These are phyloP conservation scores for Nemania serpens DNA, from an alignment of 2,329 filamentous ascomycete species.

Conservation along the genomic window DNA sequence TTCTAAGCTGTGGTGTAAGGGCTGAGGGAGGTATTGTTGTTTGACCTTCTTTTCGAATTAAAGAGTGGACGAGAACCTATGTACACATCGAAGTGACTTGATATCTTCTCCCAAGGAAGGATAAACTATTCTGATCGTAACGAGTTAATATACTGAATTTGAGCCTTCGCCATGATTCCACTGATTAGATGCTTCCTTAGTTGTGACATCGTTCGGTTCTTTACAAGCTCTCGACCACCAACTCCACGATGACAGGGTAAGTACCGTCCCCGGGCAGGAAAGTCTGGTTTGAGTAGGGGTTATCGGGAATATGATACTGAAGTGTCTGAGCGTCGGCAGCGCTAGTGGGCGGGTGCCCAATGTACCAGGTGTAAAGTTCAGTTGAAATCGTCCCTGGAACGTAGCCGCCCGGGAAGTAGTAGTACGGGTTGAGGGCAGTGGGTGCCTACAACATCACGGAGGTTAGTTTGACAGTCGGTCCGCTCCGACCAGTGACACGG, in stretches of 20 bases:
- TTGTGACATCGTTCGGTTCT: not conserved
- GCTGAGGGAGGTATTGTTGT: too few relatives aligned
- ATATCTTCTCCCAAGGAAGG: not conserved
- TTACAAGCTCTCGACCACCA: not conserved
- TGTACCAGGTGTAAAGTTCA: not conserved
- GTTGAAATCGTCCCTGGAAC: not conserved
- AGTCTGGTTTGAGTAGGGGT: conserved; percentile 9
- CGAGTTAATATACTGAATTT: not conserved
- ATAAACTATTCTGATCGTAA: not conserved
- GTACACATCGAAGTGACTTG: not conserved
- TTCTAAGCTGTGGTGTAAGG: too few relatives aligned
- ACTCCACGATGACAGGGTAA: conserved; percentile 4
- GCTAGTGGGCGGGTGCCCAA: conserved; percentile 4
- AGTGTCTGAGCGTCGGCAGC: not conserved
- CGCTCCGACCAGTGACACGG: not conserved
- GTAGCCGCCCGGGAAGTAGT: not conserved
- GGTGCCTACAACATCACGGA: not conserved
- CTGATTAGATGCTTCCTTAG: not conserved
- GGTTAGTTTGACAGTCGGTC: not conserved
- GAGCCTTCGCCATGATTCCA: not conserved
- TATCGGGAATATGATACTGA: conserved; percentile 1
- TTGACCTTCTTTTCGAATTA: too few relatives aligned
- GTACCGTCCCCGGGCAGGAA: conserved; percentile 7
- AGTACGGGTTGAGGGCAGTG: not conserved
- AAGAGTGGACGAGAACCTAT: not conserved